Evolutionary conservation across 176 grass and related monocot species (phyloP).

Genomic region (Raddia distichophylla): DNA sequence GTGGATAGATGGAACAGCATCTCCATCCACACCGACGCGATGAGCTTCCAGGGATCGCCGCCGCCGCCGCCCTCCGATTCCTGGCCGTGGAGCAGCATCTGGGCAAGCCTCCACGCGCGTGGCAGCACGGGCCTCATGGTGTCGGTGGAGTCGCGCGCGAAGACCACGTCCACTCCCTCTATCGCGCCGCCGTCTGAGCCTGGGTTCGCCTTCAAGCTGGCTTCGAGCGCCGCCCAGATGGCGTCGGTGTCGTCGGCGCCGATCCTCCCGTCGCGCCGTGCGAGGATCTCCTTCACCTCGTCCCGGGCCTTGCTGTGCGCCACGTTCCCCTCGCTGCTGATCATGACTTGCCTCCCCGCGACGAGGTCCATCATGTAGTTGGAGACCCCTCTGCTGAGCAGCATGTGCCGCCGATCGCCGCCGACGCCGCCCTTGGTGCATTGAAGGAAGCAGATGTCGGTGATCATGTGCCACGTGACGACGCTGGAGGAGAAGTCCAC

Average conservation of each 20-base stretch:
- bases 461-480: constrained; percentile 54
- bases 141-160: not conserved
- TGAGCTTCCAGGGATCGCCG: not conserved
- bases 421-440: not conserved
- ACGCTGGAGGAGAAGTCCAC: constrained; percentile 51
- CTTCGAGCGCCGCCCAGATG: not conserved
- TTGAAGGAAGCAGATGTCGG: constrained; percentile 31
- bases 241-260: not conserved
- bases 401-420: not conserved
- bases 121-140: constrained; percentile 28
- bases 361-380: constrained; percentile 26
- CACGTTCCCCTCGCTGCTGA: constrained; percentile 28
- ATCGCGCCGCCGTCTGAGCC: not conserved
- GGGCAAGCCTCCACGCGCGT: not conserved
- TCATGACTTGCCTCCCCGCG: not conserved
- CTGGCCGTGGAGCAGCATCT: not conserved
- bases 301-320: constrained; percentile 19
- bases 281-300: not conserved
- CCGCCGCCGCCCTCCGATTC: too few species aligned
- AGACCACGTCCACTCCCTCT: not conserved
- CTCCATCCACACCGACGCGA: constrained; percentile 19
- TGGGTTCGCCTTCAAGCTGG: not conserved
- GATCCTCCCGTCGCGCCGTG: not conserved
- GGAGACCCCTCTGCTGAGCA: not conserved
- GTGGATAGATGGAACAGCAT: constrained; percentile 28